Base-by-base conservation (phyloP, 352 stramenopile genomes). In the Globisporangium perplexum region DNA sequence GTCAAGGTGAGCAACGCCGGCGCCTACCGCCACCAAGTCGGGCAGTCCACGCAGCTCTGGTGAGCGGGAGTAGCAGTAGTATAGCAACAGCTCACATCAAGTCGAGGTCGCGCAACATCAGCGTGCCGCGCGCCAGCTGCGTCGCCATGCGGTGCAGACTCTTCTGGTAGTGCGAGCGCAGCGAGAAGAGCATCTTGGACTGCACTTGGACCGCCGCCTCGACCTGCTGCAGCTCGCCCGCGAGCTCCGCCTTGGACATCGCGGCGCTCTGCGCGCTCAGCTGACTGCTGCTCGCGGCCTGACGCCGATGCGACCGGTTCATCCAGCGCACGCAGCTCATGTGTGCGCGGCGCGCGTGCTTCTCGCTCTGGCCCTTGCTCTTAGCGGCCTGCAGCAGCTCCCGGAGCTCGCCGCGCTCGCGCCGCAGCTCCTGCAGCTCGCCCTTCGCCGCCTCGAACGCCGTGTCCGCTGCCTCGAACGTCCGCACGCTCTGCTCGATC, bases 261-360 rank as follows among this genome's bases (percentile, higher is more conserved):
- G 75, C 68, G 8, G 62, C 59, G 36, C 59, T 60, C 38, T 82
- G 70, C 14, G 76, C 70, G 14, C 65, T 68, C 4, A 64, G 55
- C 10, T 65, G 71, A 18, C 78, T 72, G 0, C 52, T 58, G 22
- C 46, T 47, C 4, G 75, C 76, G 5, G 68, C 55, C 36, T 68
- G 70, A 28, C 78, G 68, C 39, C 78, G 63, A 3, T 69, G 67
- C 23, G 78, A 80, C 26, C 78, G 69, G 46, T 89, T 89, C 60
- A 89, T 77, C 71, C 72, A 87, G 3, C 65, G 66, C 15, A 87
- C 61, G 39, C 78, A 87, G 53, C 82, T 79, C 78, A 89, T 84
- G 44, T 86, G 74, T 49, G 77, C 54, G 38, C 70, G 62, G 4
- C 78, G 71, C 43, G 65, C 59, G 10, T 69, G 46, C 51, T 86